phyloP scores from a whole-genome alignment of 2,329 filamentous ascomycete genomes.

The Paecilomyces variotii region DNA sequence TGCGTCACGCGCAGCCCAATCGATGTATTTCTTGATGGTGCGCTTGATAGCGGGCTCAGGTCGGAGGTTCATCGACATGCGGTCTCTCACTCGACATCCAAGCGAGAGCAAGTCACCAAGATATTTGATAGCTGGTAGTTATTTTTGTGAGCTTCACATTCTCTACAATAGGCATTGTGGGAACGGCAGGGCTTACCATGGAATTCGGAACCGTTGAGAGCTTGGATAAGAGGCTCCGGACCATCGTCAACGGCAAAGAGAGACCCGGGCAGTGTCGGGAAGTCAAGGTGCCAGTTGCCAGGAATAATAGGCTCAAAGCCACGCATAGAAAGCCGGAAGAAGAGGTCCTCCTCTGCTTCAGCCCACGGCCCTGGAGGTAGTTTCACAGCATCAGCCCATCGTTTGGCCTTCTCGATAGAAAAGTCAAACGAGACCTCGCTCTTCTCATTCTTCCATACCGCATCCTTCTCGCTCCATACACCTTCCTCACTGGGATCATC shows the following conservation, averaged over 20 bases:
- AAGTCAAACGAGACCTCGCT: slow-evolving; percentile 19
- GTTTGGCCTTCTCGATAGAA: slow-evolving; percentile 23
- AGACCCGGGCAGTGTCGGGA: slow-evolving; percentile 44
- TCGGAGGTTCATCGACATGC: slow-evolving; percentile 28
- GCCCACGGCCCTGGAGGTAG: slow-evolving; percentile 42
- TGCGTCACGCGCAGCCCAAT: slow-evolving; percentile 47
- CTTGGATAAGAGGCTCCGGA: slow-evolving; percentile 40
- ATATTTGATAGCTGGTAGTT: slow-evolving; percentile 40
- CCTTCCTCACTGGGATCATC: slow-evolving; percentile 10
- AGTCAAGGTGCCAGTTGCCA: slow-evolving; percentile 45
- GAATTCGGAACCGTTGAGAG: slow-evolving; percentile 35
- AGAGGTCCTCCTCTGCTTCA: slow-evolving; percentile 45
- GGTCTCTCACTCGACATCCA: slow-evolving; percentile 45
- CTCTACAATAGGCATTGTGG: background rate
- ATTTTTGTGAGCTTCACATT: background rate
- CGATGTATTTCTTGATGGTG: slow-evolving; percentile 41
- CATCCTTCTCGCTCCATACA: slow-evolving; percentile 7
- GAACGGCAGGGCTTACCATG: slow-evolving; percentile 27
- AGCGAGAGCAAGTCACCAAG: slow-evolving; percentile 43
- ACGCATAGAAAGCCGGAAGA: slow-evolving; percentile 46
- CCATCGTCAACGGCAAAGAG: slow-evolving; percentile 40
- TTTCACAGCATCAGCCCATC: slow-evolving; percentile 27
- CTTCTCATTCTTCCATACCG: slow-evolving; percentile 13
- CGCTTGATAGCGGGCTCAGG: slow-evolving; percentile 31
- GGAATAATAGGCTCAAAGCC: slow-evolving; percentile 51